Percentiles rank a stretch among this genome's conserved stretches.
phyloP scores from a whole-genome alignment of 306 rosid genomes.

The Rosa persica region DNA sequence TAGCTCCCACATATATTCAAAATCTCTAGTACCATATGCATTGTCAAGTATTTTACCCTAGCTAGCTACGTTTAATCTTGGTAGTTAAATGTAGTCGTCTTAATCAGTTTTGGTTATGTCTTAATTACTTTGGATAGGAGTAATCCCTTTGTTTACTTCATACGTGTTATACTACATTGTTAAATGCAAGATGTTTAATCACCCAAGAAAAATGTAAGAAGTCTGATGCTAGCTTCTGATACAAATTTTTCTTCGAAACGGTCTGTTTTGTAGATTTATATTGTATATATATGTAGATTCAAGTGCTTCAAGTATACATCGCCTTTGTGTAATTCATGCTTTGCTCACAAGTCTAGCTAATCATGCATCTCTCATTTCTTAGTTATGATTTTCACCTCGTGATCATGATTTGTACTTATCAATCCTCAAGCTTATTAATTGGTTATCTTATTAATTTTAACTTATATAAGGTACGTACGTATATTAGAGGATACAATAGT shows the following conservation, averaged over 20 bases:
- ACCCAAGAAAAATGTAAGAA: not conserved
- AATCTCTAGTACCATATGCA: not conserved
- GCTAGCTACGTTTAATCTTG: not conserved
- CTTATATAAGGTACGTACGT: not conserved
- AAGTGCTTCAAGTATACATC: not conserved
- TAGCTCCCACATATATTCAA: not conserved
- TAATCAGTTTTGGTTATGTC: not conserved
- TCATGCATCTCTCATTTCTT: not conserved
- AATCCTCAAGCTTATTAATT: not conserved
- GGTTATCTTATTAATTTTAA: not conserved
- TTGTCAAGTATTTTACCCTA: not conserved
- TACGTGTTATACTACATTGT: not conserved
- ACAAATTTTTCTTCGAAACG: not conserved
- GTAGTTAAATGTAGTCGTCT: not conserved
- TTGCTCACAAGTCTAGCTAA: not conserved
- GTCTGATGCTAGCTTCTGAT: not conserved
- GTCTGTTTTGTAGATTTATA: not conserved
- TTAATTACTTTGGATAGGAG: not conserved
- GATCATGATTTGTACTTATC: not conserved
- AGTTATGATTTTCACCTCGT: not conserved
- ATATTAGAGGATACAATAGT: not conserved
- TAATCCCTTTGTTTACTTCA: not conserved
- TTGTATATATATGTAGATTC: not conserved
- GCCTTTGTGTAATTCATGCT: no score
- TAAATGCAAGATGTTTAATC: not conserved